These are phyloP conservation scores for Heliocybe sulcata DNA, from an alignment of 1,284 basidiomycete genomes.

Conservation along the genomic window DNA sequence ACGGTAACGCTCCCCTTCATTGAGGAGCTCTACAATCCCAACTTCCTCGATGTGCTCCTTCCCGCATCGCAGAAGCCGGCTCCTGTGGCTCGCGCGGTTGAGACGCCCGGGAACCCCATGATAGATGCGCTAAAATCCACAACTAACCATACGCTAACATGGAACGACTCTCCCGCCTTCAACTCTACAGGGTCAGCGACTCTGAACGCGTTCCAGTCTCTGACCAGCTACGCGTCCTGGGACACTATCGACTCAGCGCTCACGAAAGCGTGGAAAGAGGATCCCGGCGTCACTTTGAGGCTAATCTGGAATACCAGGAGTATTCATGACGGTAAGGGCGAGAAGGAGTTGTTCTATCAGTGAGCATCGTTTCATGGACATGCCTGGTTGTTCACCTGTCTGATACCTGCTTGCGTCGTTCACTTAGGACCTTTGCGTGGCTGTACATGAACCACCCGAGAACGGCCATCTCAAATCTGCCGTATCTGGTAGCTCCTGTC, in stretches of 20 bases:
- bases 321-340: constrained; percentile 54
- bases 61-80: constrained; percentile 16
- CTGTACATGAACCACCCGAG: constrained; percentile 56
- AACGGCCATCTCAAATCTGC: constrained; percentile 53
- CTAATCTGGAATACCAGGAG: constrained; percentile 57
- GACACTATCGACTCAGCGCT: constrained; percentile 26
- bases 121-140: constrained; percentile 41
- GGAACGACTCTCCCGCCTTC: constrained; percentile 38
- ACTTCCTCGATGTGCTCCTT: constrained; percentile 44
- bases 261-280: constrained; percentile 42
- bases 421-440: constrained; percentile 50
- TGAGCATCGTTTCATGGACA: constrained; percentile 15
- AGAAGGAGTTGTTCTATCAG: constrained; percentile 48
- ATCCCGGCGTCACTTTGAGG: constrained; percentile 41
- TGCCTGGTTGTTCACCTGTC: not conserved
- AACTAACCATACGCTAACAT: constrained; percentile 33
- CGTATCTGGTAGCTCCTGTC: constrained; percentile 38
- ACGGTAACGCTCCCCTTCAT: constrained; percentile 35
- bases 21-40: constrained; percentile 40
- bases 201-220: constrained; percentile 43
- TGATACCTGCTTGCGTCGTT: not conserved
- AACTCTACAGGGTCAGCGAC: constrained; percentile 37
- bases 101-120: constrained; percentile 30
- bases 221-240: constrained; percentile 21
- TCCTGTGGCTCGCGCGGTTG: not conserved